phyloP scores from a whole-genome alignment of 257 asterid species.

The Mitragyna speciosa region DNA sequence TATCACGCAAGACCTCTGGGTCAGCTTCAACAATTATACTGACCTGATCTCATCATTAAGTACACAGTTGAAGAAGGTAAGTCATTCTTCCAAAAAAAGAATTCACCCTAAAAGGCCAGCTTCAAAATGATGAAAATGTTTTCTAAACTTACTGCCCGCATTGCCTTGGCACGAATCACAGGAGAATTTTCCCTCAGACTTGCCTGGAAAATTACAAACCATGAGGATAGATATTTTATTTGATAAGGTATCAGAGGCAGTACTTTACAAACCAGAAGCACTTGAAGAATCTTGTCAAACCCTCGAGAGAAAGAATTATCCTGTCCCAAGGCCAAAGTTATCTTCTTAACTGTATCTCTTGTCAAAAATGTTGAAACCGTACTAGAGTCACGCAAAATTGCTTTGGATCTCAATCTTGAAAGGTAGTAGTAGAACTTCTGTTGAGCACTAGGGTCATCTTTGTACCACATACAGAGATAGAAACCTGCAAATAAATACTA shows the following conservation, averaged over 20 bases:
- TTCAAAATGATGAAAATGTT: constrained; percentile 20
- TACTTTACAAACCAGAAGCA: constrained; percentile 78
- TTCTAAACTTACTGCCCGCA: constrained; percentile 81
- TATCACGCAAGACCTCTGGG: constrained; percentile 95
- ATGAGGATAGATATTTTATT: constrained; percentile 15
- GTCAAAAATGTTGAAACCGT: constrained; percentile 52
- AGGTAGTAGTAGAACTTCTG: constrained; percentile 59
- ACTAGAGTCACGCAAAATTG: constrained; percentile 61
- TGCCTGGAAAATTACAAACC: constrained; percentile 56
- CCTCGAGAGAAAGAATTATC: constrained; percentile 92
- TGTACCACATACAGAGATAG: constrained; percentile 94
- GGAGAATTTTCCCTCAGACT: constrained; percentile 94
- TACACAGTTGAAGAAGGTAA: constrained; percentile 25
- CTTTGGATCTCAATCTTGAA: constrained; percentile 75
- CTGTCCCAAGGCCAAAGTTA: constrained; percentile 85
- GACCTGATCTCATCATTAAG: constrained; percentile 56
- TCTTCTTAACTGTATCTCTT: constrained; percentile 77
- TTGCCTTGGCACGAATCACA: constrained; percentile 92
- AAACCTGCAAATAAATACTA: constrained; percentile 68
- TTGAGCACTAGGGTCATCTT: constrained; percentile 81
- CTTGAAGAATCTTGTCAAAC: constrained; percentile 91
- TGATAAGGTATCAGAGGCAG: constrained; percentile 19
- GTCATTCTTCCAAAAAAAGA: constrained; percentile 16
- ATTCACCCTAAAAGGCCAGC: constrained; percentile 16
- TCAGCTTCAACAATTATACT: constrained; percentile 97